Conservation (phyloP, 2,329 filamentous ascomycete species). For the Neophaeococcomyces aloes region DNA sequence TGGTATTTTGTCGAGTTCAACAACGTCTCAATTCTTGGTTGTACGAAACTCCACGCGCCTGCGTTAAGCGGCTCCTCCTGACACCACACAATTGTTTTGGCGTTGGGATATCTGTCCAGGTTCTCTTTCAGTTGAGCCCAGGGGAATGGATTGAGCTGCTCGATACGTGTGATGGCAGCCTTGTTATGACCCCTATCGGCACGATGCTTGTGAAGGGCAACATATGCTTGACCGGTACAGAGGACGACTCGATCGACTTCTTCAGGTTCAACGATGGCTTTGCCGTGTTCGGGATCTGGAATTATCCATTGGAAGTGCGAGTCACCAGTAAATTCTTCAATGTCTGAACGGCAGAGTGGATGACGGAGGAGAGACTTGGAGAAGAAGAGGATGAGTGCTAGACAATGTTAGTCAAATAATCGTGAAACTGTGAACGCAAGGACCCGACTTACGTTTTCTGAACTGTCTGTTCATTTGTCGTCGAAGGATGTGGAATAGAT, state of each 20-base stretch:
- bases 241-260: constrained; percentile 90
- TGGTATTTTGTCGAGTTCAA: constrained; percentile 89
- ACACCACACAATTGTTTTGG: constrained; percentile 91
- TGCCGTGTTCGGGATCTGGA: constrained; percentile 71
- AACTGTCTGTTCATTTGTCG: constrained; percentile 99
- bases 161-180: constrained; percentile 86
- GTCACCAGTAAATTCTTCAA: constrained; percentile 84
- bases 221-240: constrained; percentile 90
- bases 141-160: constrained; percentile 98
- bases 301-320: constrained; percentile 97
- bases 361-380: constrained; percentile 94
- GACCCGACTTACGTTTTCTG: constrained; percentile 72
- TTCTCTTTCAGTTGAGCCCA: constrained; percentile 96
- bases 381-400: constrained; percentile 94
- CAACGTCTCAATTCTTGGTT: constrained; percentile 92
- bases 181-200: constrained; percentile 76
- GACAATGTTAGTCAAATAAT: constrained; percentile 10
- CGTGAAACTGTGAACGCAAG: not conserved
- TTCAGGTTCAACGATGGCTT: constrained; percentile 64
- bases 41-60: constrained; percentile 92
- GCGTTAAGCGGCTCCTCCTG: constrained; percentile 98
- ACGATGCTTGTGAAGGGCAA: constrained; percentile 81
- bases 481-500: constrained; percentile 91
- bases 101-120: constrained; percentile 92
- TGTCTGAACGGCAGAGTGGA: constrained; percentile 74